Conservation (phyloP, 2,329 filamentous ascomycete species). For the Aschersonia sp. region DNA sequence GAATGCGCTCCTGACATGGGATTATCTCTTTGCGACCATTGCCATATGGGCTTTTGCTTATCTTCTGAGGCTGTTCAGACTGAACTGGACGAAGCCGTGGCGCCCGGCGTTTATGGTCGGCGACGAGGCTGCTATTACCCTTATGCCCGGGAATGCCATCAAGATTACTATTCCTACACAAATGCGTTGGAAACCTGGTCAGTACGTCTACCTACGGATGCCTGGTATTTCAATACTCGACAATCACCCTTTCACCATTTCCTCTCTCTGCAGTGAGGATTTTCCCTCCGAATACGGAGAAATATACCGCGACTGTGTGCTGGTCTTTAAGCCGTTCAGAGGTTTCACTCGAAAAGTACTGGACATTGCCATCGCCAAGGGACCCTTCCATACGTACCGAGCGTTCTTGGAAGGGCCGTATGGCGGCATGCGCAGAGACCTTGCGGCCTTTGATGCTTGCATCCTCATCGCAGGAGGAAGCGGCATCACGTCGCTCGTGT, state of each 20-base stretch:
- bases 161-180: constrained; percentile 91
- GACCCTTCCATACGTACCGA: constrained; percentile 81
- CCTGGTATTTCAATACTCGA: constrained; percentile 81
- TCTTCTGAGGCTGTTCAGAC: constrained; percentile 59
- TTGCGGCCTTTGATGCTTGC: constrained; percentile 86
- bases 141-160: constrained; percentile 87
- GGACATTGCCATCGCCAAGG: constrained; percentile 70
- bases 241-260: constrained; percentile 91
- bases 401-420: constrained; percentile 92
- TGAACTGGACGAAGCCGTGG: constrained; percentile 81
- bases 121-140: constrained; percentile 77
- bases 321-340: constrained; percentile 83
- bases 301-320: constrained; percentile 71
- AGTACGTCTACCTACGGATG: constrained; percentile 91
- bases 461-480: constrained; percentile 88
- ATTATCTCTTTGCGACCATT: constrained; percentile 70
- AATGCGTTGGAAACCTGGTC: constrained; percentile 83
- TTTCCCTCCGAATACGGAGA: constrained; percentile 87
- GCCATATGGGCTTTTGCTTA: constrained; percentile 70
- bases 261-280: constrained; percentile 82
- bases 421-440: constrained; percentile 79
- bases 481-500: constrained; percentile 86
- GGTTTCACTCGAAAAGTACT: constrained; percentile 81
- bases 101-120: constrained; percentile 71
- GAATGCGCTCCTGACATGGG: constrained; percentile 83